Conservation (phyloP, 805 yeast species). For the Dipodascus geniculatus region DNA sequence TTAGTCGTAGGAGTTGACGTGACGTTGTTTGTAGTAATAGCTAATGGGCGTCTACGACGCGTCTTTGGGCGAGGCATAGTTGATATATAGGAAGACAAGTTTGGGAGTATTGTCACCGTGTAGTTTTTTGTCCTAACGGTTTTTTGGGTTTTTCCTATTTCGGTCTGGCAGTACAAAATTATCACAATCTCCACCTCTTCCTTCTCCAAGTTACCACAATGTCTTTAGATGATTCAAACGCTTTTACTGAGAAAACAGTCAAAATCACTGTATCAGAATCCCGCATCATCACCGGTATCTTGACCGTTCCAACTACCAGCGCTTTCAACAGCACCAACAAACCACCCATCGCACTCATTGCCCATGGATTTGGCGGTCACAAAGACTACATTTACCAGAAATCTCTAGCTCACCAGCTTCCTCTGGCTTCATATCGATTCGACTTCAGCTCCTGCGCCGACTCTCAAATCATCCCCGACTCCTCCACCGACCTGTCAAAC, state of each 20-base stretch:
- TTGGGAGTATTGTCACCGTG: too few species aligned
- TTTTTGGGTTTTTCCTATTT: too few species aligned
- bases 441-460: constrained; percentile 84
- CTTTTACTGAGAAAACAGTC: neutral
- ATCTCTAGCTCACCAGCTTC: constrained; percentile 42
- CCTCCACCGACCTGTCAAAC: neutral
- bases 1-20: neutral
- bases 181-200: too few species aligned
- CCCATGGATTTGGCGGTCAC: constrained; percentile 83
- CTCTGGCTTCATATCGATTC: constrained; percentile 42
- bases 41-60: neutral
- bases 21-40: neutral
- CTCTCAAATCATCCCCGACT: constrained; percentile 39
- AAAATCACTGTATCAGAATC: neutral
- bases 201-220: too few species aligned
- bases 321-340: neutral
- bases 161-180: too few species aligned
- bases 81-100: too few species aligned
- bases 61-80: neutral
- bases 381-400: constrained; percentile 68
- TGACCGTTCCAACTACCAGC: neutral
- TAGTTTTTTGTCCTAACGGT: too few species aligned
- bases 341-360: constrained; percentile 21
- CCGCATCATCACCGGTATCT: neutral
- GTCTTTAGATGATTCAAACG: neutral